Evolutionary conservation across 2,329 filamentous ascomycete species (phyloP), one percentile per base, ranked within the genome.

Genomic region (Ceratocystis smalleyi): DNA sequence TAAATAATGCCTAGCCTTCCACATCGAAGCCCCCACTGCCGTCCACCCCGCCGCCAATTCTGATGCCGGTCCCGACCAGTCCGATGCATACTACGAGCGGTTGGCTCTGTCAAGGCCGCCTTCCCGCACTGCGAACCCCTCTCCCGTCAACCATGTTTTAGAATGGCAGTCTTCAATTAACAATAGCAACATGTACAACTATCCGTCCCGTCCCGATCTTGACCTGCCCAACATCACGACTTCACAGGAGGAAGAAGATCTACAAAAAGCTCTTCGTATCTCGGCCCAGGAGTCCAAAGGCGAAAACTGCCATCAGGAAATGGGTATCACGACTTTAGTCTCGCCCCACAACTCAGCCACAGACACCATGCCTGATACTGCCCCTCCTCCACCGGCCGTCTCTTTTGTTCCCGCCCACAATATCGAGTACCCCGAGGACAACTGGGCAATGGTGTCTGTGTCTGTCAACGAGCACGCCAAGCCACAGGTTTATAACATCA

Each of bases 71-170:
- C 70, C 71, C 12, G 75, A 75, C 45, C 71, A 73, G 15, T 47
- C 61, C 27, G 64, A 65, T 15, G 51, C 65, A 2, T 66, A 66
- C 57, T 77, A 77, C 65, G 74, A 73, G 43, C 72, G 73, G 7
- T 75, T 74, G 32, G 78, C 80, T 4, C 81, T 81, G 0, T 84
- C 83, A 19, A 77, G 83, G 64, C 83, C 83, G n/a, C 83, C 83
- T 1, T 86, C 83, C 24, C 75, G 83, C 71, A 76, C 79, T 55
- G 81, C 80, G 66, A 79, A 79, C 68, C 77, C 77, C 69, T 85
- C 83, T 43, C 82, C 83, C 7, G 71, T 84, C 66, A 76, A 78
- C 71, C 79, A 74, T 68, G 73, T 81, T 67, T 73, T 77, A 68
- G 78, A 82, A 62, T 78, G 78, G 74, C 74, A 75, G 64, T 72